Evolutionary conservation across 805 yeast genomes (phyloP), one percentile per base, ranked within the genome.

Genomic region (Wickerhamiella bombiphila): DNA sequence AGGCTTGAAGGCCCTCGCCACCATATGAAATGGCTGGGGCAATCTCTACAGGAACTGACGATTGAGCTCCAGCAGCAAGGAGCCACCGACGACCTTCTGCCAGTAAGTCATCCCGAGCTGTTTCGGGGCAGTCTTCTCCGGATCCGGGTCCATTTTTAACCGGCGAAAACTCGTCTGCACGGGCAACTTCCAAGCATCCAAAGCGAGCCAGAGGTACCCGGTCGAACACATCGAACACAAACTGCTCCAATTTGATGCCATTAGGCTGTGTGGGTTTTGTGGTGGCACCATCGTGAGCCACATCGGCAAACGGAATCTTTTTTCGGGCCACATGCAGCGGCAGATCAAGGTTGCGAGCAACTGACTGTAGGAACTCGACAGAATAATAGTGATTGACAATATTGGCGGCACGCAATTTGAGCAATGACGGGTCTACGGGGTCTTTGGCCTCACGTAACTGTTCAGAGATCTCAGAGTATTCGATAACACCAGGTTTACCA

Each of bases 321-420:
- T 91, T 91, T 55, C 68, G 71, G 17, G 99, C 98, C 54, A 88
- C 72, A 59, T 91, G 99, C 64, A 77, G 88, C n/a, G 97, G 96
- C 53, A 91, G 67, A 48, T 58, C 64, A 46, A 68, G 63, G 22
- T 78, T 69, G 56, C 45, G 73, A 69, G 63, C 53, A 3, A 79
- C 76, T 42, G 85, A 65, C 20, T 60, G 57, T 50, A 91, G 63
- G 51, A 85, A 70, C n/a, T 70, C 77, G 33, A 81, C 81, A 3
- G 86, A 76, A 59, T 88, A 91, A 60, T 86, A 91, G 60, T 91
- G 98, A 57, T 91, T 91, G 39, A 91, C 99, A 46, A 91, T 91
- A 59, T 91, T 91, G 19, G 95, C 99, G 3, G 97, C 95, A 49
- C 97, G 71, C 49, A 83, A 70, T 46, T 70, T 70, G 42, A 91